A percentile compares a stretch with the other conserved stretches of the same genome.
Conservation (phyloP, 306 rosid species). For the Cicer pinnatifidum region DNA sequence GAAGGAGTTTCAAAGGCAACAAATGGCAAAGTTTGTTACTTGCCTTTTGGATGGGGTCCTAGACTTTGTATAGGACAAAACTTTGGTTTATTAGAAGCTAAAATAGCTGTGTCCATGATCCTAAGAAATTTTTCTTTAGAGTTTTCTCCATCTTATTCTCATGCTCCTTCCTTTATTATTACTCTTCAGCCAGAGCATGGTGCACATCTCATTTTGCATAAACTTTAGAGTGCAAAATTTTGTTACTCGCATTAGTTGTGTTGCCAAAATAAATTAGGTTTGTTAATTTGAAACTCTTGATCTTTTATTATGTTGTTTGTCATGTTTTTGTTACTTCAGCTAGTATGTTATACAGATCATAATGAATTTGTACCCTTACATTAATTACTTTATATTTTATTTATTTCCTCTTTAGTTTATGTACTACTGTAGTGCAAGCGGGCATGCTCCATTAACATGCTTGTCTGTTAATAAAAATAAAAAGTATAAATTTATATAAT, state of each 20-base stretch:
- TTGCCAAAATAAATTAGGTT: conserved; percentile 39
- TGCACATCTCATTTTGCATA: conserved; percentile 48
- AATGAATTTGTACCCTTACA: not conserved
- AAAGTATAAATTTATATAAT: no score
- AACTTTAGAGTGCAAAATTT: conserved; percentile 36
- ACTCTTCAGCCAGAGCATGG: conserved; percentile 54
- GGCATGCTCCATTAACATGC: no score
- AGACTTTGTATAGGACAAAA: conserved; percentile 52
- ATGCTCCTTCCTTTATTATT: conserved; percentile 50
- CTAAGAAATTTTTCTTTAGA: conserved; percentile 42
- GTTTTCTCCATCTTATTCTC: conserved; percentile 45
- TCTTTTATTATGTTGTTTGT: not conserved
- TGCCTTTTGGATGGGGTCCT: conserved; percentile 56
- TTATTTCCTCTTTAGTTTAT: not conserved
- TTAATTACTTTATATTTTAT: not conserved
- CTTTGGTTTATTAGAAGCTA: conserved; percentile 52
- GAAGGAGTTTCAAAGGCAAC: conserved; percentile 55
- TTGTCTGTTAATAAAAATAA: no score
- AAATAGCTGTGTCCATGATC: conserved; percentile 48
- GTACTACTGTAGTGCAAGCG: no score
- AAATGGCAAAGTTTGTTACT: conserved; percentile 47
- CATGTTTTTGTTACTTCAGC: not conserved
- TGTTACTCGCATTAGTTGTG: not conserved
- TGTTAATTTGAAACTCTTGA: not conserved
- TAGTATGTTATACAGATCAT: not conserved